Conservation (phyloP, 768 basidiomycete species). For the Botryobasidium botryosum region DNA sequence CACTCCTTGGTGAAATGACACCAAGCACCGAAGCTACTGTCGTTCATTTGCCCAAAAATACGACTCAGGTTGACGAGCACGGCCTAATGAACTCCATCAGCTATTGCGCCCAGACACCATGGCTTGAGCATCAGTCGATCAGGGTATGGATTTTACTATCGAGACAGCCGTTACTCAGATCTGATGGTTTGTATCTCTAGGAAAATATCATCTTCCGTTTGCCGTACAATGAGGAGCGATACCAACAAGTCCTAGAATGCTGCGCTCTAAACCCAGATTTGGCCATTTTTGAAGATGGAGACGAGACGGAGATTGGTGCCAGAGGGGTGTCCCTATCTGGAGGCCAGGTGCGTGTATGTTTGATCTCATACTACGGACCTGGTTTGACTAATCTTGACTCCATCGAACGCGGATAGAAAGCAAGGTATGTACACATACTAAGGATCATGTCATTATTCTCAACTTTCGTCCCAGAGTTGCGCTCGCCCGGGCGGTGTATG, state of each 20-base stretch:
- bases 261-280: constrained; percentile 30
- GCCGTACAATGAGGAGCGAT: constrained; percentile 23
- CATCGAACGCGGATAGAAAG: neutral
- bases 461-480: constrained; percentile 10
- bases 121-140: constrained; percentile 23
- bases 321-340: constrained; percentile 13
- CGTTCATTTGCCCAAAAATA: constrained; percentile 44
- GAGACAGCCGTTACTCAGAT: too few relatives aligned
- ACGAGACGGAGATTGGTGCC: constrained; percentile 24
- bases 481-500: constrained; percentile 26
- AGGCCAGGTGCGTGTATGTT: constrained; percentile 13
- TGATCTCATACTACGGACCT: constrained; percentile 5
- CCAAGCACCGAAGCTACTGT: constrained; percentile 22
- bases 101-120: constrained; percentile 31
- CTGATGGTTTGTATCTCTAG: too few relatives aligned
- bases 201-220: constrained; percentile 43
- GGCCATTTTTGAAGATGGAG: constrained; percentile 26
- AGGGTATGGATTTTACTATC: too few relatives aligned
- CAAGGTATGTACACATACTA: neutral
- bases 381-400: constrained; percentile 9
- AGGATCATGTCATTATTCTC: neutral
- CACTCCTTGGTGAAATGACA: constrained; percentile 57
- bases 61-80: constrained; percentile 24
- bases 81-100: constrained; percentile 22
- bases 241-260: constrained; percentile 22